Conservation (phyloP, 2,329 filamentous ascomycete species). For the Penicillium sp. region DNA sequence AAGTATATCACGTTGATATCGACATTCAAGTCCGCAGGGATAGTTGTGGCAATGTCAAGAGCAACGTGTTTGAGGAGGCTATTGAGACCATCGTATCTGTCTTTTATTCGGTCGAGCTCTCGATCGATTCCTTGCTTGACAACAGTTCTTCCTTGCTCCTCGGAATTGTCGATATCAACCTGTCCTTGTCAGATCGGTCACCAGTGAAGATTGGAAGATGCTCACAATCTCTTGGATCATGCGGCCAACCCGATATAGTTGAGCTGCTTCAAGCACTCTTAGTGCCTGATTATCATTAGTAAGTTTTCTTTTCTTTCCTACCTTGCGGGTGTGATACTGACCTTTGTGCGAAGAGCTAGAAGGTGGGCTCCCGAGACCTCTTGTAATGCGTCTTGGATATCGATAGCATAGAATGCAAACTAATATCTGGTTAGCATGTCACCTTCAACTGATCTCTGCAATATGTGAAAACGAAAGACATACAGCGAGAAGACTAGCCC, state of each 20-base stretch:
- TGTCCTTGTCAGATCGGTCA: constrained; percentile 25
- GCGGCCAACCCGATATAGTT: constrained; percentile 67
- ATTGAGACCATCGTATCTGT: constrained; percentile 75
- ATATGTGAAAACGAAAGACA: constrained; percentile 12
- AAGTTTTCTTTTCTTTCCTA: neutral
- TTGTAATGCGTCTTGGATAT: constrained; percentile 65
- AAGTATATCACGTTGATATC: constrained; percentile 81
- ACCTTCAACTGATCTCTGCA: neutral
- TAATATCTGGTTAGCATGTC: constrained; percentile 34
- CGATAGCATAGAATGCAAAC: constrained; percentile 72
- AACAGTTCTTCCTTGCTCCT: constrained; percentile 69
- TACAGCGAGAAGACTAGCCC: constrained; percentile 67
- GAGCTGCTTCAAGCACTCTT: constrained; percentile 58
- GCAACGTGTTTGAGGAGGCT: constrained; percentile 70
- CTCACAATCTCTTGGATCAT: constrained; percentile 67
- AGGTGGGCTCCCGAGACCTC: constrained; percentile 58
- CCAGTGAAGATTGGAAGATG: neutral
- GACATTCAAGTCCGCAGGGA: constrained; percentile 60
- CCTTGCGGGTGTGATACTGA: constrained; percentile 20
- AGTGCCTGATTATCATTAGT: constrained; percentile 50
- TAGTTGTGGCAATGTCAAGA: constrained; percentile 60
- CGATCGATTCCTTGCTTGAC: constrained; percentile 72
- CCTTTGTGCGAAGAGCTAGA: constrained; percentile 58
- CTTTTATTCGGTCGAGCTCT: constrained; percentile 76
- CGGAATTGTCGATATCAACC: constrained; percentile 79